A percentile compares a stretch with the other conserved stretches of the same genome.
phyloP scores from a whole-genome alignment of 768 basidiomycete species.

The Tubosaeta sp. region DNA sequence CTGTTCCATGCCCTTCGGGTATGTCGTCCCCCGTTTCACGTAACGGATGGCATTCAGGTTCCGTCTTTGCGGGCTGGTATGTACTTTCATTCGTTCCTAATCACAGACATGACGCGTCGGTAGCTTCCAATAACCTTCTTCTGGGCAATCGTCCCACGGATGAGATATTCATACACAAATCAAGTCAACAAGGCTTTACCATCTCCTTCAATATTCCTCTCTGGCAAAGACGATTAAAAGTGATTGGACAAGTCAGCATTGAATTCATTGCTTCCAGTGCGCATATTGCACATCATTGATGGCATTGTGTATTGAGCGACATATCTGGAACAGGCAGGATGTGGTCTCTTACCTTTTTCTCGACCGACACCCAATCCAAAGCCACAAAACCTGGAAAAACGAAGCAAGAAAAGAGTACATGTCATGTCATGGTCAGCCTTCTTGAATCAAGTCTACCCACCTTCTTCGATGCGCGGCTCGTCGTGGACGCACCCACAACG shows the following conservation, averaged over 20 bases:
- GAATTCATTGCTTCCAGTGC: slow-evolving; percentile 57
- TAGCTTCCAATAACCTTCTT: slow-evolving; percentile 43
- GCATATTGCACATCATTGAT: not conserved
- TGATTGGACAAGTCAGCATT: slow-evolving; percentile 50
- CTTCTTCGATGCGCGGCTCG: slow-evolving; percentile 13
- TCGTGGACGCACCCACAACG: slow-evolving; percentile 2
- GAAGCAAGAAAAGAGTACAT: slow-evolving; percentile 6
- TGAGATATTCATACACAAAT: slow-evolving; percentile 47
- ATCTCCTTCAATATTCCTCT: slow-evolving; percentile 48
- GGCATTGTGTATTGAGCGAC: not conserved
- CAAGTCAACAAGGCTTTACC: slow-evolving; percentile 45
- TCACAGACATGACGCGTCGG: not conserved
- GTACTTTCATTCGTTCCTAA: slow-evolving; percentile 13
- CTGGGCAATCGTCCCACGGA: slow-evolving; percentile 43
- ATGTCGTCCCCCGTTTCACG: slow-evolving; percentile 19
- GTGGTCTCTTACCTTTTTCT: slow-evolving; percentile 25
- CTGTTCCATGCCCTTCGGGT: slow-evolving; percentile 28
- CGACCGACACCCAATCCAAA: slow-evolving; percentile 2
- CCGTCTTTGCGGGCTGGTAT: slow-evolving; percentile 14
- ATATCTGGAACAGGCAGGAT: slow-evolving; percentile 15
- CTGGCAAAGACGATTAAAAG: slow-evolving; percentile 68
- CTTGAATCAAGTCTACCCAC: slow-evolving; percentile 18
- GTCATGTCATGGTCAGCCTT: slow-evolving; percentile 44
- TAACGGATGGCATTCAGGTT: slow-evolving; percentile 17
- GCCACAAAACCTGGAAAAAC: slow-evolving; percentile 3